A percentile compares a stretch with the other conserved stretches of the same genome.
Conservation (phyloP, 768 basidiomycete species). For the Leucogyrophana mollusca region DNA sequence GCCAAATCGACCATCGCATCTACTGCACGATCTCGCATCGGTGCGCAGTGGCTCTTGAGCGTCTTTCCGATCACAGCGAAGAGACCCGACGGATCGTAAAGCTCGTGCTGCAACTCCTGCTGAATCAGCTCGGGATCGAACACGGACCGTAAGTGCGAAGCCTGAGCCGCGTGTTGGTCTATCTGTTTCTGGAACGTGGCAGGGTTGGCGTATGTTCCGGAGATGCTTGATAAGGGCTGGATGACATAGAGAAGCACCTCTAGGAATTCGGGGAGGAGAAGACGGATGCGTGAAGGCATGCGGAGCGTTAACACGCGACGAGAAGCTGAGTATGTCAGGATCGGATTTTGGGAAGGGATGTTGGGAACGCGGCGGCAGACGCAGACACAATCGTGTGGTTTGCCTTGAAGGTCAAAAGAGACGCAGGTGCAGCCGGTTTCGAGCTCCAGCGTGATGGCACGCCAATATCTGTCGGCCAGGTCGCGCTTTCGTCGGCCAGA, state of each 20-base stretch:
- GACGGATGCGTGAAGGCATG: conserved; percentile 69
- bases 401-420: conserved; percentile 63
- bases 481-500: conserved; percentile 72
- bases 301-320: conserved; percentile 55
- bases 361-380: conserved; percentile 45
- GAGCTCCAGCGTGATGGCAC: conserved; percentile 74
- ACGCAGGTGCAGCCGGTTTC: conserved; percentile 82
- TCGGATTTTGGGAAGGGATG: conserved; percentile 37
- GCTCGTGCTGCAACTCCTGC: conserved; percentile 72
- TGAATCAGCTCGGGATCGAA: conserved; percentile 83
- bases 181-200: conserved; percentile 58
- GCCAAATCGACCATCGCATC: conserved; percentile 81
- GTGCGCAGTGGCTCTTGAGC: conserved; percentile 89
- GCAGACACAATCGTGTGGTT: conserved; percentile 55
- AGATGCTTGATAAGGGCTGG: conserved; percentile 67
- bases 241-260: conserved; percentile 84
- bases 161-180: conserved; percentile 62
- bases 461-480: conserved; percentile 82
- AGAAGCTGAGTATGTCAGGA: conserved; percentile 44
- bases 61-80: conserved; percentile 79
- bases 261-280: conserved; percentile 72
- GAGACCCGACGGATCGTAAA: conserved; percentile 78
- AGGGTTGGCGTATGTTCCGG: conserved; percentile 59
- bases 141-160: conserved; percentile 64
- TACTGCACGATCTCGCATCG: conserved; percentile 84